Conservation (phyloP, 192 early-diverging fungal genomes). For the Coemansia sp. region DNA sequence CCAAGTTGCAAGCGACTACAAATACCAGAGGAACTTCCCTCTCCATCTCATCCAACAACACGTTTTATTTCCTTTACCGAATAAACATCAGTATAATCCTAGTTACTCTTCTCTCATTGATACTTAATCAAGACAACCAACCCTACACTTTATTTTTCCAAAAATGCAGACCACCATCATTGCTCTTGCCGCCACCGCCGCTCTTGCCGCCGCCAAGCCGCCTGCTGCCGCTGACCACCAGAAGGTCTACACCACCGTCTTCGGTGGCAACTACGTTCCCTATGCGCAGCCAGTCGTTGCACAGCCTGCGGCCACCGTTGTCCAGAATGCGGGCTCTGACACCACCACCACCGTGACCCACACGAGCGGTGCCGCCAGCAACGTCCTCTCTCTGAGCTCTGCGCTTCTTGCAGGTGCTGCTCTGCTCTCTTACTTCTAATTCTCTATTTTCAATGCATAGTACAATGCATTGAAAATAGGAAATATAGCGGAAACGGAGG, state of each 20-base stretch:
- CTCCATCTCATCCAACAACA: background rate
- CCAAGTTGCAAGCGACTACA: background rate
- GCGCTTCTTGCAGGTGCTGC: constrained; percentile 28
- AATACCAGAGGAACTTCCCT: background rate
- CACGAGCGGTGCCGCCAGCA: constrained; percentile 42
- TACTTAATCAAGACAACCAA: background rate
- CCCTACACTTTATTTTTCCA: background rate
- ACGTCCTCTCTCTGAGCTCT: constrained; percentile 29
- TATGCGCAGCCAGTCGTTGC: constrained; percentile 23
- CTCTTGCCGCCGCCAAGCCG: constrained; percentile 25
- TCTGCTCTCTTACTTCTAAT: constrained; percentile 26
- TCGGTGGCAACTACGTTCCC: constrained; percentile 12
- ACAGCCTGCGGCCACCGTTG: constrained; percentile 29
- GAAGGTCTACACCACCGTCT: constrained; percentile 38
- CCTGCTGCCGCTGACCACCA: constrained; percentile 24
- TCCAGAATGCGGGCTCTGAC: constrained; percentile 38
- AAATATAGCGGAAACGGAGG: background rate
- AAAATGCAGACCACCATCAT: constrained; percentile 38
- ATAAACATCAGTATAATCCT: background rate
- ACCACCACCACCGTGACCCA: constrained; percentile 44
- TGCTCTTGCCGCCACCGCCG: constrained; percentile 28
- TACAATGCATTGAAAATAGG: background rate
- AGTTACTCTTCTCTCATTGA: background rate
- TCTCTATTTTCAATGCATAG: background rate
- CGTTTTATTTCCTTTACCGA: background rate